Conservation (phyloP, 495 filamentous ascomycete species). For the Annulohypoxylon nitens region DNA sequence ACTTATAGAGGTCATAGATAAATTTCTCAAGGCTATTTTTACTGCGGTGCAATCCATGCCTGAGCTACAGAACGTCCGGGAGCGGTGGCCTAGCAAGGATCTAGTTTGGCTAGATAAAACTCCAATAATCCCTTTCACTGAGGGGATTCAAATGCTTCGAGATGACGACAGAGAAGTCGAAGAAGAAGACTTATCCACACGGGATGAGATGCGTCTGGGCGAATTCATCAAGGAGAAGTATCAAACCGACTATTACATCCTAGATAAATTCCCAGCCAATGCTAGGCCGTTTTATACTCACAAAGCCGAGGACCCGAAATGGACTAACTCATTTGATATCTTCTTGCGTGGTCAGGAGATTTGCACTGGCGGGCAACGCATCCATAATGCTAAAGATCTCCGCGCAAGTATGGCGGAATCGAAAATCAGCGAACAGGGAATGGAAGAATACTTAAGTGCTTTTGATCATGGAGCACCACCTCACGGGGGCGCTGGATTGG, state of each 20-base stretch:
- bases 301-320: conserved; percentile 75
- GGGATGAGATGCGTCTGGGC: conserved; percentile 80
- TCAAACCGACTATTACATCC: conserved; percentile 81
- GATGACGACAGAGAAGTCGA: conserved; percentile 72
- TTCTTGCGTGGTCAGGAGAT: conserved; percentile 87
- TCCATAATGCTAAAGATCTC: conserved; percentile 78
- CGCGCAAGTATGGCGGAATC: conserved; percentile 74
- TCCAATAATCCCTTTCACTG: conserved; percentile 75
- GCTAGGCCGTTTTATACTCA: conserved; percentile 85
- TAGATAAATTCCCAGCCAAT: conserved; percentile 81
- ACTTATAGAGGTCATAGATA: not conserved
- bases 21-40: not conserved
- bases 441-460: conserved; percentile 81
- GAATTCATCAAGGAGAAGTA: conserved; percentile 78
- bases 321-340: conserved; percentile 86
- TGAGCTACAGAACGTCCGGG: conserved; percentile 68
- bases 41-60: conserved; percentile 64
- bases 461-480: conserved; percentile 83
- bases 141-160: conserved; percentile 78
- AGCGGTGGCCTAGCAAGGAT: conserved; percentile 59
- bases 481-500: conserved; percentile 81
- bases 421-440: conserved; percentile 72
- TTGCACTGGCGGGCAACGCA: conserved; percentile 81
- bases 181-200: conserved; percentile 76
- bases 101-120: conserved; percentile 76